phyloP scores from a whole-genome alignment of 495 filamentous ascomycete species.

The Aspergillus leporis region DNA sequence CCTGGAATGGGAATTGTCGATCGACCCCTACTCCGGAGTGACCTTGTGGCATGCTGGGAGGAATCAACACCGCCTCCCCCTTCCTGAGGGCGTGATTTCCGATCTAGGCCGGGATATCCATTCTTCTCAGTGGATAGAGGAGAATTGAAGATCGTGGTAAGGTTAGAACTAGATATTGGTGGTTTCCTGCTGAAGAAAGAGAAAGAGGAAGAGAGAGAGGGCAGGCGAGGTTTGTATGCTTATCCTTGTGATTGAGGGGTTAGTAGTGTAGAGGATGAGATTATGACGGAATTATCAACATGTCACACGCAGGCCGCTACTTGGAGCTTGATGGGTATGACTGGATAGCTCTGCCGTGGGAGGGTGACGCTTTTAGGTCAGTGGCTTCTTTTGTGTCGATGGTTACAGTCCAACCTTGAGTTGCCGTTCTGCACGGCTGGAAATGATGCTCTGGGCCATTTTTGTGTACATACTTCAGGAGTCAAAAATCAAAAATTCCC shows the following conservation, averaged over 20 bases:
- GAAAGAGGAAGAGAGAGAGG: no score
- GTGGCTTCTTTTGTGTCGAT: background rate
- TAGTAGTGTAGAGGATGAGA: background rate
- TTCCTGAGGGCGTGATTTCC: constrained; percentile 21
- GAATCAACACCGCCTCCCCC: constrained; percentile 39
- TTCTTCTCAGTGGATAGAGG: constrained; percentile 1
- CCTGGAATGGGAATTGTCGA: constrained; percentile 21
- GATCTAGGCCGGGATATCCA: constrained; percentile 16
- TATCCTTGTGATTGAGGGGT: background rate
- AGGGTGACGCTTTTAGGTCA: background rate
- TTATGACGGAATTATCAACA: no score
- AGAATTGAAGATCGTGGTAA: background rate
- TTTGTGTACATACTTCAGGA: background rate
- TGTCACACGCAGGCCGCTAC: no score
- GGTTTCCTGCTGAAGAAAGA: background rate
- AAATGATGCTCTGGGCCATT: background rate
- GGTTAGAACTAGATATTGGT: background rate
- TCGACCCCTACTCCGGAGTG: constrained; percentile 20
- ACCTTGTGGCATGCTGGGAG: constrained; percentile 32
- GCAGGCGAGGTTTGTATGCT: background rate
- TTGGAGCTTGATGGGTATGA: no score
- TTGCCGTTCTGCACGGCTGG: background rate
- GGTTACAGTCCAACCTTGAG: background rate
- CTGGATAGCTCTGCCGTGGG: no score
- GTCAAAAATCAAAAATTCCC: no score